Evolutionary conservation across 2,329 filamentous ascomycete genomes (phyloP).

Genomic region (Fusarium fracticaudum): DNA sequence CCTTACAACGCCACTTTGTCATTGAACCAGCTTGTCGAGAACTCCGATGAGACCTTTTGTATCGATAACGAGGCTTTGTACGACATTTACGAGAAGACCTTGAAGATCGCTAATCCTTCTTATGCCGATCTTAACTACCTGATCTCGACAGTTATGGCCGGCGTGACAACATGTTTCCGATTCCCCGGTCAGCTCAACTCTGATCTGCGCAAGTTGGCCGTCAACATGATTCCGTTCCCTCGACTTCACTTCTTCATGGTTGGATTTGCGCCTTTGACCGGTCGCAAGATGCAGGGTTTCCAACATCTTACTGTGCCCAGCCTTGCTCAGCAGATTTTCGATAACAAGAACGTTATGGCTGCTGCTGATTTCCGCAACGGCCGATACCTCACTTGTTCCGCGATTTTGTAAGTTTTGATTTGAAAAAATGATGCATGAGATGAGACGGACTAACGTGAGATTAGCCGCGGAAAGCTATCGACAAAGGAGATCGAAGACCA

Average conservation of each 20-base stretch:
- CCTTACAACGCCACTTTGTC: conserved; percentile 99
- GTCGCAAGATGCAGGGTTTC: conserved; percentile 85
- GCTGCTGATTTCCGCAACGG: conserved; percentile 99
- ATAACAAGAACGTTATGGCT: conserved; percentile 99
- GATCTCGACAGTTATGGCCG: conserved; percentile 99
- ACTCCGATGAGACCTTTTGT: conserved; percentile 99
- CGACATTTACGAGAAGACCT: conserved; percentile 99
- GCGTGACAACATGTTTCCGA: conserved; percentile 96
- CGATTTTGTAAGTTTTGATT: conserved; percentile 81
- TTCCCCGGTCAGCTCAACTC: conserved; percentile 99
- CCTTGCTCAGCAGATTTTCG: conserved; percentile 99
- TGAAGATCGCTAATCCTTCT: conserved; percentile 97
- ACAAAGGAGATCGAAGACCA: conserved; percentile 99
- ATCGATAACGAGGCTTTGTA: conserved; percentile 99
- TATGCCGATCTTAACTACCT: conserved; percentile 99
- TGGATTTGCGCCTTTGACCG: conserved; percentile 97
- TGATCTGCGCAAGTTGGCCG: conserved; percentile 97
- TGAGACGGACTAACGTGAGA: not conserved
- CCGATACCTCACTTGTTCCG: conserved; percentile 98
- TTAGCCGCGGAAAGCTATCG: conserved; percentile 94
- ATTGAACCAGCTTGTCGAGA: conserved; percentile 98
- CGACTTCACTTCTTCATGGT: conserved; percentile 99
- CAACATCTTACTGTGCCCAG: conserved; percentile 96
- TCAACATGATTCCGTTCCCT: conserved; percentile 99
- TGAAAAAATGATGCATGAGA: too few relatives aligned